Evolutionary conservation across 768 basidiomycete species (phyloP).

Genomic region (Podaxis sp.): DNA sequence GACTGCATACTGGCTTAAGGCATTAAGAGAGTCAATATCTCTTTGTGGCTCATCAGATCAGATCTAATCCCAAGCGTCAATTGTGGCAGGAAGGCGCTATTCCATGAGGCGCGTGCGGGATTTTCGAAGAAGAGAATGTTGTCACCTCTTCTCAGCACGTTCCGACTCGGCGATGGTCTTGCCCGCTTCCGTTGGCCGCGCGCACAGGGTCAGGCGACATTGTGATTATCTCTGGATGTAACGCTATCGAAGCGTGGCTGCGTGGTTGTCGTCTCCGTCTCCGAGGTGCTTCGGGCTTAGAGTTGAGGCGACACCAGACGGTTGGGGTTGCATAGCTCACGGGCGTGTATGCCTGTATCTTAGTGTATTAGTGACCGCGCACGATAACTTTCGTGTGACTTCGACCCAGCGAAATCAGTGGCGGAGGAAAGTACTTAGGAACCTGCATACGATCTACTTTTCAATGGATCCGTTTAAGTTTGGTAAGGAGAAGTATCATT

Average conservation of each 20-base stretch:
- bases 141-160: not conserved
- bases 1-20: not conserved
- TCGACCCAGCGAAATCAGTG: not conserved
- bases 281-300: no score
- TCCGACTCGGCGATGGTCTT: constrained; percentile 1
- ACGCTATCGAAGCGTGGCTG: not conserved
- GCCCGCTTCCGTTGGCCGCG: not conserved
- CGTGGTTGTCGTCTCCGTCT: not conserved
- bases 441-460: no score
- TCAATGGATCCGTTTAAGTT: no score
- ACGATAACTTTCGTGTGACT: not conserved
- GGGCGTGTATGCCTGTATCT: no score
- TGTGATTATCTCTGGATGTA: not conserved
- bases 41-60: not conserved
- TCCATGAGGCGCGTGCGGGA: not conserved
- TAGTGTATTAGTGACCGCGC: not conserved
- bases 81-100: not conserved
- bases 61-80: not conserved
- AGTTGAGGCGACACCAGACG: no score
- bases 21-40: not conserved
- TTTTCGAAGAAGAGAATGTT: not conserved
- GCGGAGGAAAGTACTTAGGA: no score
- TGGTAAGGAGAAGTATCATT: not conserved
- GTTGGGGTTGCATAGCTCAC: no score
- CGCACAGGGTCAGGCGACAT: not conserved